Conservation (phyloP, 2,329 filamentous ascomycete genomes). For the Fusarium globosum region DNA sequence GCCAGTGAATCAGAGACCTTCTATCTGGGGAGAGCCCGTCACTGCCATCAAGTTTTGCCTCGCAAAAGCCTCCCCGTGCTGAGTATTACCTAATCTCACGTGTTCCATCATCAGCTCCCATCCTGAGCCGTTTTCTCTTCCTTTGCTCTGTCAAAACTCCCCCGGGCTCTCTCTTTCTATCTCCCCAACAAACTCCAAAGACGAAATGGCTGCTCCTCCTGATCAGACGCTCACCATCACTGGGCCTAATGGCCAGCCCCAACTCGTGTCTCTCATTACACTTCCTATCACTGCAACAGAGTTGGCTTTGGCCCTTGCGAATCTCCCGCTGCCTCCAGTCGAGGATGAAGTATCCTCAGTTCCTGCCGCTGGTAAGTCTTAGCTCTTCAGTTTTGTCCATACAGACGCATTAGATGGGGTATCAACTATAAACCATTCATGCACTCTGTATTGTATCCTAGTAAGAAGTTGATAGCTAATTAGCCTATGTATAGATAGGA, state of each 20-base stretch:
- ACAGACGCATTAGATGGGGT: neutral
- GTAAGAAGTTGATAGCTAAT: neutral
- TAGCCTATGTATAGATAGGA: neutral
- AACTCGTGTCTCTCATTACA: too few relatives aligned
- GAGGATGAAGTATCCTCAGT: too few relatives aligned
- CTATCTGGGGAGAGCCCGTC: rapidly evolving
- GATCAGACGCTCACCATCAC: neutral
- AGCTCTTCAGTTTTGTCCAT: neutral
- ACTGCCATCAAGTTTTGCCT: neutral
- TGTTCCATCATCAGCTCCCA: rapidly evolving
- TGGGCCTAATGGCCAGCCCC: neutral
- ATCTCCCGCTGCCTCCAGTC: too few relatives aligned
- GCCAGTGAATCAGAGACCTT: neutral
- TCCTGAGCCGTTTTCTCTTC: neutral
- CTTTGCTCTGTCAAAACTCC: too few relatives aligned
- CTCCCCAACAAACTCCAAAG: neutral
- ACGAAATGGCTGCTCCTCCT: neutral
- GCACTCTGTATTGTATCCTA: neutral
- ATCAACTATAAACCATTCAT: neutral
- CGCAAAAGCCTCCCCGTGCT: neutral
- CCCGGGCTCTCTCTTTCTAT: too few relatives aligned
- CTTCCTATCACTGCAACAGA: too few relatives aligned
- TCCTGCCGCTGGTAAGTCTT: neutral
- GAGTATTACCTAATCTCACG: neutral
- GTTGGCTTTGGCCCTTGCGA: too few relatives aligned